These are phyloP conservation scores for Forsythia viridissima DNA, from an alignment of 257 asterid genomes.

Conservation along the genomic window DNA sequence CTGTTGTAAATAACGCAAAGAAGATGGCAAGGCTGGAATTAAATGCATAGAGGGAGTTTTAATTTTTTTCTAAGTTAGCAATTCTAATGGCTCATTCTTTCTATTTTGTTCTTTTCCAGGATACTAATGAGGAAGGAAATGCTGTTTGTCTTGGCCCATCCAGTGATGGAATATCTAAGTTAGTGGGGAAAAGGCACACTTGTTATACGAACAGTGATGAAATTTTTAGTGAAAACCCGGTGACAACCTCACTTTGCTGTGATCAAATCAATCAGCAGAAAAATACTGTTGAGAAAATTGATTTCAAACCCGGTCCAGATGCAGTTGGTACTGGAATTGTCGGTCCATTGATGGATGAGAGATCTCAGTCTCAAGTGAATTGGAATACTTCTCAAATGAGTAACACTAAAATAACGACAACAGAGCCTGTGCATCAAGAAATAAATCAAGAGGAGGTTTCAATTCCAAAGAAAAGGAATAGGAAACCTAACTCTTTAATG, in stretches of 20 bases:
- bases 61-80: no score
- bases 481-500: conserved; percentile 19
- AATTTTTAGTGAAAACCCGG: conserved; percentile 6
- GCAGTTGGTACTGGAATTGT: neutral
- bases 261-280: neutral
- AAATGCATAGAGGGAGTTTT: no score
- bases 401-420: neutral
- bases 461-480: conserved; percentile 16
- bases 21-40: no score
- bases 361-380: neutral
- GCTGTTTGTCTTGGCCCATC: conserved; percentile 2
- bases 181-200: neutral
- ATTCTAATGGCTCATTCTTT: no score
- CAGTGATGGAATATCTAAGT: neutral
- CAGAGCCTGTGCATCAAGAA: conserved; percentile 13
- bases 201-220: neutral
- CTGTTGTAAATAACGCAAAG: no score
- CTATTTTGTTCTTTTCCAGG: neutral
- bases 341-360: neutral
- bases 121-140: neutral
- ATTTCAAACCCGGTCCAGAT: neutral
- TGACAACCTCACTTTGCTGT: neutral
- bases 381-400: neutral
- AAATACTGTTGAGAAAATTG: neutral
- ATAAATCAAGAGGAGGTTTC: neutral